Conservation (phyloP, 2,329 filamentous ascomycete genomes). For the Rachicladosporium sp. region DNA sequence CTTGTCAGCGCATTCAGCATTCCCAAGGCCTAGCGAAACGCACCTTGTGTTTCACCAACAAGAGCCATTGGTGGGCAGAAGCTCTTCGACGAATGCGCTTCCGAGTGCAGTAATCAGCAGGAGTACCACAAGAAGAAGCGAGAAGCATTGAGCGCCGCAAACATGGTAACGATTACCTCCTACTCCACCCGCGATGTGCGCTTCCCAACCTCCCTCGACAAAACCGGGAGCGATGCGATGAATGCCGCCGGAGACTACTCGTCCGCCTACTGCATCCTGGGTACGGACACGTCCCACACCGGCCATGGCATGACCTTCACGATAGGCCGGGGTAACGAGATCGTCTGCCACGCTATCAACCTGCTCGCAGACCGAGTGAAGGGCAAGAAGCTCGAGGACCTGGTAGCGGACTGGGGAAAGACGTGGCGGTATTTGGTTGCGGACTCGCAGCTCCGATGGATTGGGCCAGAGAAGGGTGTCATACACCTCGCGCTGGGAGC, state of each 20-base stretch:
- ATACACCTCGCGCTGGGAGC: slow-evolving; percentile 84
- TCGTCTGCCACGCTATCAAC: slow-evolving; percentile 74
- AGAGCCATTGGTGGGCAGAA: too few species aligned
- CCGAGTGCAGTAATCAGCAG: too few species aligned
- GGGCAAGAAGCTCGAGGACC: slow-evolving; percentile 61
- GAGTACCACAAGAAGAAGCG: too few species aligned
- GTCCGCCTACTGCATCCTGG: slow-evolving; percentile 81
- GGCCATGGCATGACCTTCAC: slow-evolving; percentile 83
- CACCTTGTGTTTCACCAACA: too few species aligned
- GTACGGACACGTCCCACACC: slow-evolving; percentile 59
- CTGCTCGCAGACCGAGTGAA: slow-evolving; percentile 66
- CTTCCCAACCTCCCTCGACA: slow-evolving; percentile 66
- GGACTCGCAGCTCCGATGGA: slow-evolving; percentile 85
- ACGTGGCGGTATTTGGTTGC: slow-evolving; percentile 89
- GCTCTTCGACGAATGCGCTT: too few species aligned
- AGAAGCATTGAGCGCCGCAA: too few species aligned
- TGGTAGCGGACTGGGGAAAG: slow-evolving; percentile 70
- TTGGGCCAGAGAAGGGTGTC: slow-evolving; percentile 86
- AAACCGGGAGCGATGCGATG: slow-evolving; percentile 95
- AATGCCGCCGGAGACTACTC: slow-evolving; percentile 90
- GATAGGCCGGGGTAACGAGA: slow-evolving; percentile 81
- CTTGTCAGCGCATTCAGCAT: too few species aligned
- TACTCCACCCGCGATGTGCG: too few species aligned
- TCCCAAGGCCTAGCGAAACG: too few species aligned
- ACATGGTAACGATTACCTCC: too few species aligned